Evolutionary conservation across 1,284 basidiomycete species (phyloP), one percentile per base, ranked within the genome.

Genomic region (Fomitopsis schrenkii): DNA sequence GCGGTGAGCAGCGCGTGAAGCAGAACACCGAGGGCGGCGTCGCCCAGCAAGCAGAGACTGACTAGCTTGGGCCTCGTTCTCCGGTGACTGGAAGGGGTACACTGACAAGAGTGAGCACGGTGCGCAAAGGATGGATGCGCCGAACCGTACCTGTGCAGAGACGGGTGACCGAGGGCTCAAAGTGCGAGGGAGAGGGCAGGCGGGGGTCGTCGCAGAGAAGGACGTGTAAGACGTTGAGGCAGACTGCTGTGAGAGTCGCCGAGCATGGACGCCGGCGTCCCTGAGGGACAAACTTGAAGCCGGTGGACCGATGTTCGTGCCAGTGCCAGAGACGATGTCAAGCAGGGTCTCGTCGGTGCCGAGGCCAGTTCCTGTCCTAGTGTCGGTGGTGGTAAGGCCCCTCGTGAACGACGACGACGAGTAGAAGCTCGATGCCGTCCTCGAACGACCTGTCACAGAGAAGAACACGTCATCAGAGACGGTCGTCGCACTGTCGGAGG

Each of bases 381-480:
- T 62, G 9, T 64, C 66, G 5, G 66, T 67, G 10, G 61, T 66
- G 5, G 67, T 64, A 7, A 70, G 59, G 3, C 62, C 63, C 38
- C 64, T 66, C 7, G 72, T 72, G 64, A 70, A 70, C 0, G 73
- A 71, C 44, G 75, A 71, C 6, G 68, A 66, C 5, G 76, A 75
- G 53, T 74, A 75, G 67, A 72, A 74, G 36, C 70, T 73, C 2
- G 75, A 74, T 0, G 72, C 70, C 0, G 76, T 76, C 58, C 69
- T 72, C 35, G 77, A 74, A 7, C 61, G 66, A 22, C 63, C n/a
- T n/a, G n/a, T n/a, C n/a, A n/a, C 67, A 22, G 64, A 68, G 68
- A 85, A 85, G 70, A 88, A 89, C 5, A 78, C 76, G 2, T 88
- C 86, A 56, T 87, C 86, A 0, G 82, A 78, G 10, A 79, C 66